Base-by-base conservation (phyloP, 768 basidiomycete genomes). In the Russula ochroleuca region DNA sequence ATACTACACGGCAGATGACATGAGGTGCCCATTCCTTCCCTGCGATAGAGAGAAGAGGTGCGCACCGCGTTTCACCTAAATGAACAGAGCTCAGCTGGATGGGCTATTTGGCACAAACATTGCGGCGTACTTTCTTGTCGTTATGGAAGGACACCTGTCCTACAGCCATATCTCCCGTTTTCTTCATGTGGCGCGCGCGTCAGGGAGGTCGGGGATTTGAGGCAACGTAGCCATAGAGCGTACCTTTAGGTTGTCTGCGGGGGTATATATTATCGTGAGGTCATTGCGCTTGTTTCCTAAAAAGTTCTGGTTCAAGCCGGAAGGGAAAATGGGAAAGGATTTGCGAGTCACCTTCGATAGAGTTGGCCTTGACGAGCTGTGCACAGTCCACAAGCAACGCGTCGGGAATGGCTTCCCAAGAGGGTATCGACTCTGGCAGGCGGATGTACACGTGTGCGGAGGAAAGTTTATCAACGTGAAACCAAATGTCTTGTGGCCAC, bases 361-460 rank as follows among this genome's bases (percentile, higher is more conserved):
- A 95, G 71, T 98, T 98, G 1, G 95, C 95, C 74, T 99, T 99
- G 37, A 98, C 96, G 2, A 99, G 80, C 73, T 98, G 97, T 1
- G 92, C 92, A 66, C 92, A 92, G 74, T 98, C 96, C 14, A 78
- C 78, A 21, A 98, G 76, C 7, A 98, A 76, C 1, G 82, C 77
- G 59, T 87, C 80, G 0, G 97, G 94, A 41, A 98, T 88, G n/a
- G 77, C 74, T 7, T 98, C 94, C 92, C 94, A 98, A n/a, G 67
- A 65, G 35, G 78, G 73, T 80, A 95, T 88, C n/a, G 76, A 78
- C 3, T 84, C 82, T 0, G 90, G 82, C 80, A 98, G 85, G 38
- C 95, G 88, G n/a, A 98, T 78, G 73, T 98, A 98, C 45, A 98
- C 95, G 73, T 98, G 94, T 1, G 95, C 94, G 3, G 94, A 97